Evolutionary conservation across 2,329 filamentous ascomycete genomes (phyloP).

Genomic region (Sporothrix brunneoviolacea): DNA sequence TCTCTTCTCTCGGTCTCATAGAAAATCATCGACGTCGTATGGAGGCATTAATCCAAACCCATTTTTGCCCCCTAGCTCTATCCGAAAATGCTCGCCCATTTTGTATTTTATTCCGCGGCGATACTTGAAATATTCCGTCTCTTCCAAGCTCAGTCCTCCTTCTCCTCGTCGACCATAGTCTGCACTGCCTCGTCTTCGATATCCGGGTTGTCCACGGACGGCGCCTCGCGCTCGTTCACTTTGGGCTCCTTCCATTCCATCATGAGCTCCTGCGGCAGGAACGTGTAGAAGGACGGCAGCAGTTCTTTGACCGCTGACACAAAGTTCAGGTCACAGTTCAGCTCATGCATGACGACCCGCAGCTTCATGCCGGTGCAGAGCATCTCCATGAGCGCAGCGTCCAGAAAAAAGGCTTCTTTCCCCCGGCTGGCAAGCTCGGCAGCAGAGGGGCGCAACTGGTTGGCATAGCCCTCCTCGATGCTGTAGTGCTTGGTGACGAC

Average conservation of each 20-base stretch:
- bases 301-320: slow-evolving; percentile 52
- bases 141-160: not conserved
- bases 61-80: no score
- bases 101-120: no score
- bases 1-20: no score
- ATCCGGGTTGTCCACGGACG: slow-evolving; percentile 35
- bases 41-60: no score
- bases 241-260: slow-evolving; percentile 54
- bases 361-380: slow-evolving; percentile 62
- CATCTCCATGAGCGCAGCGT: slow-evolving; percentile 46
- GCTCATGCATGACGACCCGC: slow-evolving; percentile 45
- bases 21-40: no score
- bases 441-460: slow-evolving; percentile 29
- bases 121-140: no score
- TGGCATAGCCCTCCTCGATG: slow-evolving; percentile 44
- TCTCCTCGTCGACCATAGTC: slow-evolving; percentile 18
- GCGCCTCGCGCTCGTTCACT: slow-evolving; percentile 37
- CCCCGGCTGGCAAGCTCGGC: slow-evolving; percentile 21
- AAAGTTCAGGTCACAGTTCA: slow-evolving; percentile 56
- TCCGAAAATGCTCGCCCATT: no score
- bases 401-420: slow-evolving; percentile 55
- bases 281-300: slow-evolving; percentile 56
- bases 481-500: slow-evolving; percentile 36
- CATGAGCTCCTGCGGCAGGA: slow-evolving; percentile 65
- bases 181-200: slow-evolving; percentile 23